Evolutionary conservation across 2,329 filamentous ascomycete genomes (phyloP).

Genomic region (Leptodontidium sp.): DNA sequence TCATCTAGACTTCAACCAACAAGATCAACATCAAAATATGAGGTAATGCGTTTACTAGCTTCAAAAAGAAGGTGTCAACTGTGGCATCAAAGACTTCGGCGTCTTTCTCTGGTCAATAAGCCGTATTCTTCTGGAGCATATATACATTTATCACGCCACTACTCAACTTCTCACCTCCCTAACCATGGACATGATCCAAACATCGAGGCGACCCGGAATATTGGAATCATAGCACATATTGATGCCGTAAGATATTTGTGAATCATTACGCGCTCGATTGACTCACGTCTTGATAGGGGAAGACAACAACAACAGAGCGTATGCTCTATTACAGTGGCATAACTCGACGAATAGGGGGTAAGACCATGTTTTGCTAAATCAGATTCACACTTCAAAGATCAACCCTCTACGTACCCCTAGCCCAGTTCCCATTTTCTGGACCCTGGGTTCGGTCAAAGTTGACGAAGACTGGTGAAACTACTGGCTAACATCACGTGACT

Average conservation of each 20-base stretch:
- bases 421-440: background rate
- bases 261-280: background rate
- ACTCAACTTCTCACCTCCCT: conserved; percentile 33
- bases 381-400: background rate
- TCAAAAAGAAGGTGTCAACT: conserved; percentile 37
- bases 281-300: conserved; percentile 64
- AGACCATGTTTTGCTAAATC: background rate
- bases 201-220: conserved; percentile 78
- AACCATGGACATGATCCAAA: conserved; percentile 35
- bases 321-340: conserved; percentile 98
- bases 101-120: conserved; percentile 15
- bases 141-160: conserved; percentile 28
- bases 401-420: background rate
- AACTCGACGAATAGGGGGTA: conserved; percentile 82
- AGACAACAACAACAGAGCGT: conserved; percentile 97
- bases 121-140: conserved; percentile 11
- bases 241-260: conserved; percentile 71
- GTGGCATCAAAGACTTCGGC: conserved; percentile 40
- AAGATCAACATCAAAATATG: conserved; percentile 16
- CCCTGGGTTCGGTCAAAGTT: background rate
- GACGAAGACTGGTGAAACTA: background rate
- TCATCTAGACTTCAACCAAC: background rate
- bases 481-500: background rate
- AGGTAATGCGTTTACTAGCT: conserved; percentile 43
- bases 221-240: conserved; percentile 98